Conservation (phyloP, 352 stramenopile species). For the Thraustochytrium sp. region DNA sequence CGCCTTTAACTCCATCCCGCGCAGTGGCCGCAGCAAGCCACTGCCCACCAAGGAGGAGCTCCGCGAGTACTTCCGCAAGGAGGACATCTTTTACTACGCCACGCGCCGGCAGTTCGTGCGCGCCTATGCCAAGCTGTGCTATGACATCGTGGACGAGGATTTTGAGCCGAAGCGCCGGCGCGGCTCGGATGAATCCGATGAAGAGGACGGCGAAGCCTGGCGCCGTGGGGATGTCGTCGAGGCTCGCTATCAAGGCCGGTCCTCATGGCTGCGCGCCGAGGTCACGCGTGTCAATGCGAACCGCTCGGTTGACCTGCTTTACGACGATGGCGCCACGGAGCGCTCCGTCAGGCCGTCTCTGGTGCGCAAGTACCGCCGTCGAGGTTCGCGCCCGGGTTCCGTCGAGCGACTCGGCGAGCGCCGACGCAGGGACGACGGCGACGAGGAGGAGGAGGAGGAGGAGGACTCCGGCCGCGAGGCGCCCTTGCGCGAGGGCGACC, state of each 20-base stretch:
- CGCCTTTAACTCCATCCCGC: slow-evolving; percentile 51
- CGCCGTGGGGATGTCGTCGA: slow-evolving; percentile 50
- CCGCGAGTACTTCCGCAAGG: not conserved
- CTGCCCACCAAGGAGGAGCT: slow-evolving; percentile 52
- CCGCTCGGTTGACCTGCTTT: slow-evolving; percentile 62
- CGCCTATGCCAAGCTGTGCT: slow-evolving; percentile 10
- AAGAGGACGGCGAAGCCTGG: not conserved
- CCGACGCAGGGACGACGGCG: too few relatives aligned
- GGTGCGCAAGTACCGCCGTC: not conserved
- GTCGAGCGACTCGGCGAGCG: too few relatives aligned
- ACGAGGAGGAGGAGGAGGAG: too few relatives aligned
- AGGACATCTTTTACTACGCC: slow-evolving; percentile 29
- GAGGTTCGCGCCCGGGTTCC: too few relatives aligned
- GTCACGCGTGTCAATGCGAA: slow-evolving; percentile 57
- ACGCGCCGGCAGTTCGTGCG: slow-evolving; percentile 45
- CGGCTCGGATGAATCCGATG: not conserved
- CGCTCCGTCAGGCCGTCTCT: slow-evolving; percentile 47
- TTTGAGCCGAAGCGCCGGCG: slow-evolving; percentile 49
- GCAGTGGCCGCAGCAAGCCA: slow-evolving; percentile 48
- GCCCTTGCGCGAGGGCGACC: slow-evolving; percentile 50
- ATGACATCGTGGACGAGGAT: slow-evolving; percentile 32
- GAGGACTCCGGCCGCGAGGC: slow-evolving; percentile 58
- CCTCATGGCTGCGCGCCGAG: slow-evolving; percentile 43
- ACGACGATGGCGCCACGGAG: slow-evolving; percentile 63
- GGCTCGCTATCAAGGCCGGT: slow-evolving; percentile 48